Evolutionary conservation across 1,284 basidiomycete genomes (phyloP), one percentile per base, ranked within the genome.

Genomic region (Leccinum ponderosum): DNA sequence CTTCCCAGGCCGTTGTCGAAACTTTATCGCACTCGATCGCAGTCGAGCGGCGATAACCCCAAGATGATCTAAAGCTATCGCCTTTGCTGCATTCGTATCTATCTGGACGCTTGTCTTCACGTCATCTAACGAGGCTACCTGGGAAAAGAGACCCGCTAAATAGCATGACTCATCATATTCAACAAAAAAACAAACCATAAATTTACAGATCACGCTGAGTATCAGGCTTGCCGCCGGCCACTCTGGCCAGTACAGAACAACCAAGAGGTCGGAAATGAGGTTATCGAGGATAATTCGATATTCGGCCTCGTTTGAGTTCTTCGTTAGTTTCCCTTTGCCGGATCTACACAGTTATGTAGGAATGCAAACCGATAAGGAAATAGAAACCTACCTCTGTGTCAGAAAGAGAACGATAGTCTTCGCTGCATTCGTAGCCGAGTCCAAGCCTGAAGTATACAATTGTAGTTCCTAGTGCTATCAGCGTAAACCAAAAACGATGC

Each of bases 221-320:
- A 97, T 81, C 20, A 97, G 75, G 44, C 89, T 84, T 1, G 97
- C 93, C 6, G 93, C 96, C 1, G 97, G 97, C 95, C 96, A 99
- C 73, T 99, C 97, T 0, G 97, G 95, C 83, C 93, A 91, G 71
- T 93, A 96, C 4, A 98, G 78, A 4, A 97, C 94, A 14, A 84
- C 83, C n/a, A 98, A 81, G 15, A 98, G 79, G 70, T 99, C 97
- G 4, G 87, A 86, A 35, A 98, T 87, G 12, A 98, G 81, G 64
- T 91, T 91, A 69, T 98, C 95, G 62, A 99, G 90, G 47, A 98
- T 94, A 0, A 87, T 81, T 59, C 94, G 87, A 73, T 97, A 97
- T 71, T 97, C 95, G 2, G 91, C 87, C 71, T 97, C 95, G 61
- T 93, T 93, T 0, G 91, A 87, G 62, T 90, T 91, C 75, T 97